A percentile compares a stretch with the other conserved stretches of the same genome.
These are phyloP conservation scores for Neopestalotiopsis clavispora DNA, from an alignment of 2,329 filamentous ascomycete species.

Conservation along the genomic window DNA sequence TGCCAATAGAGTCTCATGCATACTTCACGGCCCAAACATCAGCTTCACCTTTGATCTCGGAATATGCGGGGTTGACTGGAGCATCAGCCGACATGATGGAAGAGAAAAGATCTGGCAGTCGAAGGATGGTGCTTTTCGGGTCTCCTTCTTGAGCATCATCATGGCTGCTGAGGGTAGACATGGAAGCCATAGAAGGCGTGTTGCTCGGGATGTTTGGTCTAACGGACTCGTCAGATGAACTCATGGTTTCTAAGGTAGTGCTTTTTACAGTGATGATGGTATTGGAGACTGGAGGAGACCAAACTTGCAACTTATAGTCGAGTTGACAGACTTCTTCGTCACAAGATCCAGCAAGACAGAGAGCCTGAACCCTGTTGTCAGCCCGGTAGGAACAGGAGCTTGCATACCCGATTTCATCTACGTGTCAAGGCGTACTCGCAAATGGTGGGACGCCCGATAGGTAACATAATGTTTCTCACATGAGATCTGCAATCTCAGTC, in stretches of 20 bases:
- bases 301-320: background rate
- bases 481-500: background rate
- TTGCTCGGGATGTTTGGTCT: background rate
- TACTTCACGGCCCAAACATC: background rate
- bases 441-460: background rate
- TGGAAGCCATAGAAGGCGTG: background rate
- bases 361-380: background rate
- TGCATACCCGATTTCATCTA: background rate
- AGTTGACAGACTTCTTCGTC: background rate
- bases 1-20: background rate
- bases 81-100: background rate
- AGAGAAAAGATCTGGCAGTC: background rate
- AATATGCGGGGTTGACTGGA: background rate
- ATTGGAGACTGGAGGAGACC: background rate
- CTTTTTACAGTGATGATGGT: background rate
- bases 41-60: background rate
- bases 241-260: background rate
- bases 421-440: background rate
- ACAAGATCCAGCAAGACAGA: background rate
- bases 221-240: background rate
- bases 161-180: background rate
- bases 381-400: background rate
- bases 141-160: background rate
- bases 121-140: background rate
- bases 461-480: background rate